These are phyloP conservation scores for Remersonia thermophila DNA, from an alignment of 2,329 filamentous ascomycete genomes.

Conservation along the genomic window DNA sequence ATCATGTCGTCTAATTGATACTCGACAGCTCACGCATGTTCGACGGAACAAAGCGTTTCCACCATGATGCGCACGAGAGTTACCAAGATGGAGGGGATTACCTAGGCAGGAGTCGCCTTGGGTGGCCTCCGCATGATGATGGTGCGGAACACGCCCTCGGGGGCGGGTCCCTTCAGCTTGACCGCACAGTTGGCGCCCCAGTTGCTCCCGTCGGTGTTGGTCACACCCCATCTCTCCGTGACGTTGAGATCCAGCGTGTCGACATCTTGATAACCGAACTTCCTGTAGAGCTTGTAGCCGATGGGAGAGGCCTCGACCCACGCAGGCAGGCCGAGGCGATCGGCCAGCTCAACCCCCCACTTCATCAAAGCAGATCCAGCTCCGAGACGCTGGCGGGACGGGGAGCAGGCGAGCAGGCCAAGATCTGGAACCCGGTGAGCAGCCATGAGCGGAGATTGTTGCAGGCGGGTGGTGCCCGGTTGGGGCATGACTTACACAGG, in stretches of 20 bases:
- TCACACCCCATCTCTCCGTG: slow-evolving; percentile 12
- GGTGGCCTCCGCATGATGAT: slow-evolving; percentile 19
- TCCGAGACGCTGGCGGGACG: slow-evolving; percentile 16
- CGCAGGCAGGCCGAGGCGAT: slow-evolving; percentile 15
- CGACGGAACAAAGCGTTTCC: too few species aligned
- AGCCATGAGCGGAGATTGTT: too few species aligned
- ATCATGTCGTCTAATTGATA: too few species aligned
- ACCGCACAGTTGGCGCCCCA: slow-evolving; percentile 19
- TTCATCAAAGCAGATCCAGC: slow-evolving; percentile 19
- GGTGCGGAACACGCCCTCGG: slow-evolving; percentile 15
- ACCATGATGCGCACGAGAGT: too few species aligned
- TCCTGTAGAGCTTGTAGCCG: slow-evolving; percentile 20
- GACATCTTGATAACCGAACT: slow-evolving; percentile 18
- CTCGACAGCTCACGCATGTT: too few species aligned
- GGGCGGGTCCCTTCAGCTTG: slow-evolving; percentile 12
- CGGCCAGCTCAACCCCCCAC: slow-evolving; percentile 18
- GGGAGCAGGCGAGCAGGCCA: slow-evolving; percentile 15
- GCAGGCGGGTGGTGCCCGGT: too few species aligned
- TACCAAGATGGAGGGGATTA: too few species aligned
- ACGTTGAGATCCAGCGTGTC: slow-evolving; percentile 18
- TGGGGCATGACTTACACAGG: slow-evolving; percentile 15
- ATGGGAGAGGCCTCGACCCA: slow-evolving; percentile 20
- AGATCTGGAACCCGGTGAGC: too few species aligned
- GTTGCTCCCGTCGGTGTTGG: slow-evolving; percentile 11
- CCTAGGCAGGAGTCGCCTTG: background rate